Conservation (phyloP, 805 yeast genomes). For the Cyberlindnera samutprakarnensis region DNA sequence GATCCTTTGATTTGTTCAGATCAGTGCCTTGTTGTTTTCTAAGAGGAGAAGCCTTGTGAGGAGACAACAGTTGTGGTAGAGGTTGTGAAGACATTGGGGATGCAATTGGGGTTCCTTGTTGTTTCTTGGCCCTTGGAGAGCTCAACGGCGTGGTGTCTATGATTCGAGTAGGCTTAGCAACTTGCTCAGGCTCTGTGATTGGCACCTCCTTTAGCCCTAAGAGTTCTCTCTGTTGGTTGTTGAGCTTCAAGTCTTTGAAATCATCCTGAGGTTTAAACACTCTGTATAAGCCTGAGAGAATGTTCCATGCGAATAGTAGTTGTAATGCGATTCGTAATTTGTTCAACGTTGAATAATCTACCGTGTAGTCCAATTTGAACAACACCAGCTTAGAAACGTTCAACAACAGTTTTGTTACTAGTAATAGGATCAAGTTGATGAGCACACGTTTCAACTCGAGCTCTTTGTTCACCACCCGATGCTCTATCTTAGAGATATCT, state of each 20-base stretch:
- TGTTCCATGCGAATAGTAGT: conserved; percentile 23
- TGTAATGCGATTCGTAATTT: conserved; percentile 14
- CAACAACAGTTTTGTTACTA: conserved; percentile 23
- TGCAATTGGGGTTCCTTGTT: conserved; percentile 15
- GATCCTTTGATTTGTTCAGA: not conserved
- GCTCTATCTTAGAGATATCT: conserved; percentile 6
- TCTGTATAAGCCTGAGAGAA: conserved; percentile 23
- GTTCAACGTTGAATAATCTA: not conserved
- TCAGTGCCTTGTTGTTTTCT: not conserved
- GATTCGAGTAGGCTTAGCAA: not conserved
- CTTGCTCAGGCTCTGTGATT: not conserved
- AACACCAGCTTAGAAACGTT: conserved; percentile 15
- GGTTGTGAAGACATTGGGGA: conserved; percentile 23
- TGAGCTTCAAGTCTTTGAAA: conserved; percentile 26
- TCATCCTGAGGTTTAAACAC: conserved; percentile 24
- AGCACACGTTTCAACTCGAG: conserved; percentile 28
- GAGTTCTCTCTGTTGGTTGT: conserved; percentile 25
- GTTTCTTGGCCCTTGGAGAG: not conserved
- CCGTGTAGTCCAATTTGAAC: conserved; percentile 9
- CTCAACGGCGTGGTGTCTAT: conserved; percentile 11
- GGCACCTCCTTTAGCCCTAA: conserved; percentile 23
- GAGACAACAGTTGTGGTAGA: conserved; percentile 9
- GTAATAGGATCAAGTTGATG: conserved; percentile 25
- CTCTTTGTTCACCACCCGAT: conserved; percentile 30
- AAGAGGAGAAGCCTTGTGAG: conserved; percentile 2